Conservation (phyloP, 495 filamentous ascomycete species). For the Neurospora sp. region DNA sequence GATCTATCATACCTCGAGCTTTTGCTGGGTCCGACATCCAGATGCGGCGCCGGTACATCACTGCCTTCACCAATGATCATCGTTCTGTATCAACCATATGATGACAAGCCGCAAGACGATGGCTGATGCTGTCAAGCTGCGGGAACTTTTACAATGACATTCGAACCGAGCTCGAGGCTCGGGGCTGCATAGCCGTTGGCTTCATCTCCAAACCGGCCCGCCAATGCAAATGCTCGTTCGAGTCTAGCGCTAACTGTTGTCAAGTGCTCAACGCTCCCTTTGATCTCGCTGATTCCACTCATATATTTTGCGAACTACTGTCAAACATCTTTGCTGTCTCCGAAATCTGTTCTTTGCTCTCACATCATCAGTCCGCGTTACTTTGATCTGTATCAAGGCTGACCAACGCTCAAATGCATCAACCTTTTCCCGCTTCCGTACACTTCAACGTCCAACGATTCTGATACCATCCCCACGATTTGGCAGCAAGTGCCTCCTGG, state of each 20-base stretch:
- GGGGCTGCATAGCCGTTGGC: background rate
- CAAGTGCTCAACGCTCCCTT: background rate
- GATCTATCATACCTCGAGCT: background rate
- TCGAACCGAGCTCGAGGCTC: background rate
- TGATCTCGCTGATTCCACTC: background rate
- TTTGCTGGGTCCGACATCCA: background rate
- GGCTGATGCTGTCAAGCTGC: background rate
- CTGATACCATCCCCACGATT: background rate
- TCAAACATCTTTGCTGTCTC: background rate
- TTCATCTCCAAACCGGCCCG: background rate
- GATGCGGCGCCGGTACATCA: background rate
- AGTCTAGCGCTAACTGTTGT: background rate
- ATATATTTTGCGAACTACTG: background rate
- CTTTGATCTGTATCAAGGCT: background rate
- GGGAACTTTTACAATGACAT: background rate
- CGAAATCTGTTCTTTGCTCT: background rate
- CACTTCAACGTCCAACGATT: background rate
- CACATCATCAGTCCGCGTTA: background rate
- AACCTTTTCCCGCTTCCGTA: background rate
- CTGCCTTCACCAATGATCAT: background rate
- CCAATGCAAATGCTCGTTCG: background rate
- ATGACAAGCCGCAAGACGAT: background rate
- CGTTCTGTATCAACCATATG: background rate
- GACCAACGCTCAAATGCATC: background rate
- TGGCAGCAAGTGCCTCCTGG: background rate